A percentile compares a stretch with the other conserved stretches of the same genome.
These are phyloP conservation scores for Calamus simplicifolius DNA, from an alignment of 176 grass and related monocot genomes.

Conservation along the genomic window DNA sequence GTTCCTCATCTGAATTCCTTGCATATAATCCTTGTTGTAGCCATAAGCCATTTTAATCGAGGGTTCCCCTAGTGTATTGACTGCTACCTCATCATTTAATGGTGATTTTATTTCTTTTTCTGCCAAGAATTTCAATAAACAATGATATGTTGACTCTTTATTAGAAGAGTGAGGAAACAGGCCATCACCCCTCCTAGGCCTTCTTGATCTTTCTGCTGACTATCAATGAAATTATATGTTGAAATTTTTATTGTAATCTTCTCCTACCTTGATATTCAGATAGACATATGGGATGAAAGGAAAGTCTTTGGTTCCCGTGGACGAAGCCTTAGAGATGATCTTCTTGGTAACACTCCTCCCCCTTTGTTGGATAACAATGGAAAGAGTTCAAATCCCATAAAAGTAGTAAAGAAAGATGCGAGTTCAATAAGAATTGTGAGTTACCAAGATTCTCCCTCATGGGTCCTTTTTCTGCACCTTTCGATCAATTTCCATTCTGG, in stretches of 20 bases:
- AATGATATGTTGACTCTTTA: too few relatives aligned
- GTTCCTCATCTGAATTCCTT: too few relatives aligned
- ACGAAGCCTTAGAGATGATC: slow-evolving; percentile 54
- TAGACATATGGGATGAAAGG: slow-evolving; percentile 87
- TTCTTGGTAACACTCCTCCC: slow-evolving; percentile 53
- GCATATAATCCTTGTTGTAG: too few relatives aligned
- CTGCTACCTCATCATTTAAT: too few relatives aligned
- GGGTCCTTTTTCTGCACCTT: slow-evolving; percentile 6
- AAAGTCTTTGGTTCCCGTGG: slow-evolving; percentile 88
- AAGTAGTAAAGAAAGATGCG: slow-evolving; percentile 62
- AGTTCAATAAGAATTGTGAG: slow-evolving; percentile 68
- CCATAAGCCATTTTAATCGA: too few relatives aligned
- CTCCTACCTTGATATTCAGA: slow-evolving; percentile 35
- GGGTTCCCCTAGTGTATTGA: too few relatives aligned
- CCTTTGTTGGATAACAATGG: slow-evolving; percentile 38
- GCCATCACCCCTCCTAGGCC: too few relatives aligned
- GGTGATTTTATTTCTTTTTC: too few relatives aligned
- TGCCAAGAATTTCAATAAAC: too few relatives aligned
- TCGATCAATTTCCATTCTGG: not conserved
- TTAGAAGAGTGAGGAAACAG: too few relatives aligned
- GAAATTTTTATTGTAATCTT: not conserved
- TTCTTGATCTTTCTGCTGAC: too few relatives aligned
- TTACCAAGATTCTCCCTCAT: slow-evolving; percentile 13
- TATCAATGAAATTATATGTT: too few relatives aligned
- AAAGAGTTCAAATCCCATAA: slow-evolving; percentile 55